Percentiles rank a stretch among this genome's conserved stretches.
phyloP scores from a whole-genome alignment of 176 grass and related monocot genomes.

The Hyparrhenia diplandra region DNA sequence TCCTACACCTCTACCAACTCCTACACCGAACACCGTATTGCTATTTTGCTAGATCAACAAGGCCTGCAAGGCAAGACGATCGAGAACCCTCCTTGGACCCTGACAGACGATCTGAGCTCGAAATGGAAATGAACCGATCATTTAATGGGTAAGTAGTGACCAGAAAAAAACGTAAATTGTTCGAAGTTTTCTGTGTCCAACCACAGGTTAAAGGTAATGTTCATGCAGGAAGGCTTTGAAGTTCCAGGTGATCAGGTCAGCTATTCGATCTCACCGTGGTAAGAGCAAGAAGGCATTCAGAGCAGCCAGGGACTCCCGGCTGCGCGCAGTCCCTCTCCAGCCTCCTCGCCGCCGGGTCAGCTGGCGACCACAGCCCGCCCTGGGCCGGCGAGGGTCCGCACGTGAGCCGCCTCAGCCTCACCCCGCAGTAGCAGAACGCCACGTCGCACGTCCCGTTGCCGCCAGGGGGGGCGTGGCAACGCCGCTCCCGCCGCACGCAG shows the following conservation, averaged over 20 bases:
- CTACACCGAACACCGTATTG: neutral
- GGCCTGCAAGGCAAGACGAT: neutral
- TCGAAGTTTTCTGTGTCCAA: neutral
- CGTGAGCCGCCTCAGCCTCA: slow-evolving; percentile 58
- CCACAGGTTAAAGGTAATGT: neutral
- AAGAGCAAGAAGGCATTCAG: slow-evolving; percentile 68
- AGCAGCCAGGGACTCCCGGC: slow-evolving; percentile 58
- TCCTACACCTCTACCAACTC: neutral
- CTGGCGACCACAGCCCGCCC: slow-evolving; percentile 41
- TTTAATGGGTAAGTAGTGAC: neutral
- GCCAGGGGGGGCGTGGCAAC: slow-evolving; percentile 45
- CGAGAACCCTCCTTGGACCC: neutral
- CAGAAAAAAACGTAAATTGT: neutral
- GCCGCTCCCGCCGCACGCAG: slow-evolving; percentile 40
- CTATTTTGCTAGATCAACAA: neutral
- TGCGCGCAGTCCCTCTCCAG: slow-evolving; percentile 53
- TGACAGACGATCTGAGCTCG: neutral
- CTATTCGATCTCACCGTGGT: slow-evolving; percentile 46
- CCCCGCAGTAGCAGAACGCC: slow-evolving; percentile 80
- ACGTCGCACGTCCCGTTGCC: slow-evolving; percentile 71
- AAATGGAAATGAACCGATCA: neutral
- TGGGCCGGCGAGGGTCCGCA: slow-evolving; percentile 30
- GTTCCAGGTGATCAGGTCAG: neutral
- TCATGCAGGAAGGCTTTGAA: neutral
- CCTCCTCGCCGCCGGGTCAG: slow-evolving; percentile 15